Evolutionary conservation across 345 rosid genomes (phyloP), one percentile per base, ranked within the genome.

Genomic region (Salix purpurea): DNA sequence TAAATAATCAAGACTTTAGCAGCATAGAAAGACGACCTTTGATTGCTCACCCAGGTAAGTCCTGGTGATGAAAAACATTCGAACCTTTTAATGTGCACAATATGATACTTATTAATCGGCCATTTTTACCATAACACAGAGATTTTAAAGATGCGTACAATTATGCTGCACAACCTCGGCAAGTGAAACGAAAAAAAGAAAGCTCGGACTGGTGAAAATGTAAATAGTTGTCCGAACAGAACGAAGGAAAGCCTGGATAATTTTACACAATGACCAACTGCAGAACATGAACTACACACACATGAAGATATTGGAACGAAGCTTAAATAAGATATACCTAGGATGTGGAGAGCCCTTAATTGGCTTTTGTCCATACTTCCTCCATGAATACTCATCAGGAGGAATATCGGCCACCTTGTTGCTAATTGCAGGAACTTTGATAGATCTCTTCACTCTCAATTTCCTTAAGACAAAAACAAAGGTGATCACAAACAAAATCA

Each of bases 311-410:
- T 11, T 8, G 30, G 13, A 23, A 1, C 26, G 14, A 64, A 64
- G 23, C 56, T 32, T 32, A 5, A 44, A 30, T 58, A 19, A 48
- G 65, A 68, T n/a, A 39, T 86, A 89, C 97, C 97, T 89, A 32
- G 97, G 97, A 81, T 90, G 93, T 16, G 94, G 93, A 80, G 97
- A 89, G 21, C 94, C 94, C 73, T 92, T 92, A 34, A 92, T 92
- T 4, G 97, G 97, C 79, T 92, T 92, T 79, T 92, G 97, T 19
- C 97, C 97, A 62, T 92, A 92, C 74, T 92, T 92, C 77, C 93
- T 90, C 97, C 97, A 92, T 39, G 97, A 87, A 74, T 85, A 90
- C 82, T 92, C 97, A 84, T 92, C 97, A 19, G 93, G 90, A 69
- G 97, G 97, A 76, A 92, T 90, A 82, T 92, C 94, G 2, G 97